These are phyloP conservation scores for Multifurca ochricompacta DNA, from an alignment of 768 basidiomycete species.

Conservation along the genomic window DNA sequence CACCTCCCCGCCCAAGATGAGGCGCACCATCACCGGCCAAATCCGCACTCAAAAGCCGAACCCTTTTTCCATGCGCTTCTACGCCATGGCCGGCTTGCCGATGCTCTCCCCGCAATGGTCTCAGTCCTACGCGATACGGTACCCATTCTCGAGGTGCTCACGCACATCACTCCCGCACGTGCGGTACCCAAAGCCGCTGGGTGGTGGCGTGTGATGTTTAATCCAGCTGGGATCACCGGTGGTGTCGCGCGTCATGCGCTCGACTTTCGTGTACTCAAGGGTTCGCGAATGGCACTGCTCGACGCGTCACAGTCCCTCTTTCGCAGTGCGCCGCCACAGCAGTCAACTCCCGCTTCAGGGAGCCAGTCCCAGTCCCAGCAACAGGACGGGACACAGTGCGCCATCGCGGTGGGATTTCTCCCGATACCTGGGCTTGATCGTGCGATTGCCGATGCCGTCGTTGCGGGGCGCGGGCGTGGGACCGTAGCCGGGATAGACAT, in stretches of 20 bases:
- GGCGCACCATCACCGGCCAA: constrained; percentile 33
- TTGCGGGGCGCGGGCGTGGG: constrained; percentile 15
- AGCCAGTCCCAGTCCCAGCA: neutral
- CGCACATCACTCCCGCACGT: constrained; percentile 39
- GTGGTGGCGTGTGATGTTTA: constrained; percentile 67
- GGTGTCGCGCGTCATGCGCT: constrained; percentile 52
- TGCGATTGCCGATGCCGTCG: constrained; percentile 10
- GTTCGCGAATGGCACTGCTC: constrained; percentile 58
- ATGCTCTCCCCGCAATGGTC: constrained; percentile 59
- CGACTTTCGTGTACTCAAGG: constrained; percentile 69
- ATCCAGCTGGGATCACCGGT: neutral
- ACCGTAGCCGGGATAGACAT: constrained; percentile 17
- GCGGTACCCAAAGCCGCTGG: constrained; percentile 64
- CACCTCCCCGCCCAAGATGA: neutral
- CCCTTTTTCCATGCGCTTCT: constrained; percentile 66
- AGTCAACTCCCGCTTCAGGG: constrained; percentile 18
- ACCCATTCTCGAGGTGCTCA: constrained; percentile 67
- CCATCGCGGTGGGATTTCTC: constrained; percentile 12
- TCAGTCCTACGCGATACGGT: constrained; percentile 67
- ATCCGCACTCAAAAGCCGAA: constrained; percentile 77
- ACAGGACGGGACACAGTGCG: too few species aligned
- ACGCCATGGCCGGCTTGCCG: constrained; percentile 56
- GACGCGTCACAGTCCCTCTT: constrained; percentile 65
- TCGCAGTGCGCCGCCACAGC: constrained; percentile 11
- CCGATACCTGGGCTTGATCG: constrained; percentile 19